Conservation (phyloP, 495 filamentous ascomycete genomes). For the Haplographium delicatum region DNA sequence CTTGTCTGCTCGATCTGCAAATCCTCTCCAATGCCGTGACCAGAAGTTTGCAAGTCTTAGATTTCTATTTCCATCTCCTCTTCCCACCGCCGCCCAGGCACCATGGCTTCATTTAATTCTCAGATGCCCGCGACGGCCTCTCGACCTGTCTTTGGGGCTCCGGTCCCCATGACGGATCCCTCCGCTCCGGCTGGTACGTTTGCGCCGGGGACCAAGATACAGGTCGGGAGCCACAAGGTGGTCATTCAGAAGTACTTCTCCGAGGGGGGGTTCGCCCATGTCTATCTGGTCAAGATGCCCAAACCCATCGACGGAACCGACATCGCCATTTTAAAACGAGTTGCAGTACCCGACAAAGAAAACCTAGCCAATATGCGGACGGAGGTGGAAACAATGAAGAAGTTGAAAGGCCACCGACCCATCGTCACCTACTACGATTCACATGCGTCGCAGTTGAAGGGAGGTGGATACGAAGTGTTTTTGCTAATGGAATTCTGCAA, state of each 20-base stretch:
- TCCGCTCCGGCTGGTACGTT: slow-evolving; percentile 82
- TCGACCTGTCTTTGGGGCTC: slow-evolving; percentile 55
- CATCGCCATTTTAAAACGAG: slow-evolving; percentile 85
- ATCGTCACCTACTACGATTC: slow-evolving; percentile 99
- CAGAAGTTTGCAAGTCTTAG: neutral
- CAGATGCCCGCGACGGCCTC: slow-evolving; percentile 23
- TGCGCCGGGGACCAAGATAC: slow-evolving; percentile 87
- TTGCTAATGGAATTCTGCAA: slow-evolving; percentile 91
- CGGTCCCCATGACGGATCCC: slow-evolving; percentile 35
- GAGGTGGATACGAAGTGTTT: slow-evolving; percentile 96
- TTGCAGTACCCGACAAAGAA: slow-evolving; percentile 96
- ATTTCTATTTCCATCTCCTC: slow-evolving; percentile 1
- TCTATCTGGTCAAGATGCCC: slow-evolving; percentile 88
- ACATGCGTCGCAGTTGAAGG: slow-evolving; percentile 87
- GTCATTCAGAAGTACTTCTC: slow-evolving; percentile 98
- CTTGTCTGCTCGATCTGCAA: neutral
- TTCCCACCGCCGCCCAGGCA: slow-evolving; percentile 5
- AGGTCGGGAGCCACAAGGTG: slow-evolving; percentile 87
- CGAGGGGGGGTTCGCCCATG: slow-evolving; percentile 97
- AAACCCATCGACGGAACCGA: slow-evolving; percentile 74
- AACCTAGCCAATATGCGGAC: slow-evolving; percentile 92
- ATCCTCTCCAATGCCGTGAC: slow-evolving; percentile 19
- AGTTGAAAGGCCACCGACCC: slow-evolving; percentile 88
- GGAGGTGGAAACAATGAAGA: slow-evolving; percentile 99
- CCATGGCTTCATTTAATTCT: slow-evolving; percentile 25